Evolutionary conservation across 179 eudicot genomes (phyloP).

Genomic region (Beta macrorhiza): DNA sequence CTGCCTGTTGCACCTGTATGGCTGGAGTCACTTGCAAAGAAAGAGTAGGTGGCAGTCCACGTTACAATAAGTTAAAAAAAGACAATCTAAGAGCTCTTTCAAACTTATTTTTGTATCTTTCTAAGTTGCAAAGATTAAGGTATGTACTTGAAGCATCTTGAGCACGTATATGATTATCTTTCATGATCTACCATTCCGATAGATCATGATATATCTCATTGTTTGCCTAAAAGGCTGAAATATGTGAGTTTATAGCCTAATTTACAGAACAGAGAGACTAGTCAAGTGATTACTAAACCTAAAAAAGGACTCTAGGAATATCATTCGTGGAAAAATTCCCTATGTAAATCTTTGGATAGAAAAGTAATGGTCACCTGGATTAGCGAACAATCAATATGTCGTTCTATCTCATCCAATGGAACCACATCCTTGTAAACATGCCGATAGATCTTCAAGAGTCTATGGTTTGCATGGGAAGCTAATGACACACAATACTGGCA

Average conservation of each 20-base stretch:
- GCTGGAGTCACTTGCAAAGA: conserved; percentile 29
- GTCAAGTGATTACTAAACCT: neutral
- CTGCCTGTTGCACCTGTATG: conserved; percentile 54
- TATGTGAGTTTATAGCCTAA: neutral
- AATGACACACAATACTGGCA: conserved; percentile 46
- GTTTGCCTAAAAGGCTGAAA: neutral
- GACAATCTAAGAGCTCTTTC: neutral
- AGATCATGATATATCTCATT: neutral
- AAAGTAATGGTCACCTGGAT: conserved; percentile 49
- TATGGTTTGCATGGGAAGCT: conserved; percentile 43
- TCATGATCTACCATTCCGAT: neutral
- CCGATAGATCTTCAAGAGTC: conserved; percentile 46
- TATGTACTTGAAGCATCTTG: neutral
- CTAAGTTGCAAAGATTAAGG: neutral
- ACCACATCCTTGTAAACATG: conserved; percentile 65
- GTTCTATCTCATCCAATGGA: conserved; percentile 45
- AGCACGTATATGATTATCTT: neutral
- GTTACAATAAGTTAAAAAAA: neutral
- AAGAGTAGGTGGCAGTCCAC: neutral
- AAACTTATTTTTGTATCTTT: neutral
- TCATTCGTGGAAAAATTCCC: neutral
- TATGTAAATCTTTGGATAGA: neutral
- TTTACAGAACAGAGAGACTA: neutral
- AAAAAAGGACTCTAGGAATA: neutral
- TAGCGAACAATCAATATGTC: conserved; percentile 43